Conservation (phyloP, 2,329 filamentous ascomycete species). For the Ascochyta koolunga region DNA sequence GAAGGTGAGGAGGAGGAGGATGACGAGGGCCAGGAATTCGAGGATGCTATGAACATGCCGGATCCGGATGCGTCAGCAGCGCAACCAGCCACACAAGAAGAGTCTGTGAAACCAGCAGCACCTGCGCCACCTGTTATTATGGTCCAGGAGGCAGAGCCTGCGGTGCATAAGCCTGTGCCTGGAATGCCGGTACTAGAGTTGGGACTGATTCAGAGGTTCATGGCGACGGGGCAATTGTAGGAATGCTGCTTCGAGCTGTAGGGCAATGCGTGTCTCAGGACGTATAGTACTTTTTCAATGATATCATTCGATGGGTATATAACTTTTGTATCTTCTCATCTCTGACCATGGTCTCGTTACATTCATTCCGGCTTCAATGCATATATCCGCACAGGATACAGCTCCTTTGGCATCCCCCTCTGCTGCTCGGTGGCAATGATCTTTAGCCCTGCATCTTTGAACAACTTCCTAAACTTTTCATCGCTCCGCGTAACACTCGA, state of each 20-base stretch:
- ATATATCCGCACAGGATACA: constrained; percentile 80
- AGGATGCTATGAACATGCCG: constrained; percentile 27
- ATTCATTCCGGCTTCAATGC: constrained; percentile 66
- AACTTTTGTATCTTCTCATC: background rate
- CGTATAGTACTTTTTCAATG: background rate
- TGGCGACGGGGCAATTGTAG: constrained; percentile 25
- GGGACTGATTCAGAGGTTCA: constrained; percentile 33
- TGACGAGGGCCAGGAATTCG: constrained; percentile 27
- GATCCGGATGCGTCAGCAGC: background rate
- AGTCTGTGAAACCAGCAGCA: constrained; percentile 1
- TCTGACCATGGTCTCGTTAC: background rate
- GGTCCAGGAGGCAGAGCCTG: constrained; percentile 12
- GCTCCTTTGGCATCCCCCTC: constrained; percentile 68
- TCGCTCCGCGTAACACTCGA: constrained; percentile 80
- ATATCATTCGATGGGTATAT: constrained; percentile 8
- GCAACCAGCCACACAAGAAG: constrained; percentile 7
- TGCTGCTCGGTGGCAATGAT: constrained; percentile 53
- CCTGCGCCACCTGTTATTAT: constrained; percentile 8
- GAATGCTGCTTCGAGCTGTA: background rate
- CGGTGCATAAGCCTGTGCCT: constrained; percentile 18
- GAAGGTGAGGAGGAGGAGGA: constrained; percentile 24
- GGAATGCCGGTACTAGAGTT: constrained; percentile 30
- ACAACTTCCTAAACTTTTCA: constrained; percentile 71
- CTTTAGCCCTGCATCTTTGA: constrained; percentile 70
- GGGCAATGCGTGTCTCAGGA: no score